A percentile compares a stretch with the other conserved stretches of the same genome.
Evolutionary conservation across 169 alveolate species (phyloP).

Genomic region (Amoebophrya sp.): DNA sequence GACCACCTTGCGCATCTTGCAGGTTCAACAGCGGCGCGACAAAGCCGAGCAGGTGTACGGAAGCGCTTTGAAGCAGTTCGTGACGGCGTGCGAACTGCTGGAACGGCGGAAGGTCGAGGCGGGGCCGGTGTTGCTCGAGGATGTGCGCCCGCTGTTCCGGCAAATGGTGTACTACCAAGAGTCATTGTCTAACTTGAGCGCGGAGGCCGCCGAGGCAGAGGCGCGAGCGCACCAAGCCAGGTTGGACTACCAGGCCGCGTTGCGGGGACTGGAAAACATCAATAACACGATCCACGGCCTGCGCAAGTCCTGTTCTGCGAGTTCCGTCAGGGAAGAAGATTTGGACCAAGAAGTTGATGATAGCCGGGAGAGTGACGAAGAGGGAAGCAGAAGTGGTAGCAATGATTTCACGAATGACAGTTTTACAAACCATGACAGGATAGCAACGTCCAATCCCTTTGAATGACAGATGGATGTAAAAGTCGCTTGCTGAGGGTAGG

Average conservation of each 20-base stretch:
- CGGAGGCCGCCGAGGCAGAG: not conserved
- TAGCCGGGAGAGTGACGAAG: no score
- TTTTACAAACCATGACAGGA: no score
- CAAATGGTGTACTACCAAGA: slow-evolving; percentile 11
- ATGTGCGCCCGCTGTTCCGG: not conserved
- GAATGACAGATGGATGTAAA: no score
- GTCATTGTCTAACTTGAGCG: not conserved
- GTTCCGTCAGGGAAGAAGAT: no score
- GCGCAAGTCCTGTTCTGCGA: no score
- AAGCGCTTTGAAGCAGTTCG: not conserved
- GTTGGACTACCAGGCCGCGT: not conserved
- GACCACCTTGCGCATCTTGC: not conserved
- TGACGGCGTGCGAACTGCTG: not conserved
- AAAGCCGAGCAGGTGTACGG: not conserved
- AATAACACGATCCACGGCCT: not conserved
- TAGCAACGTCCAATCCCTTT: no score
- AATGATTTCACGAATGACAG: no score
- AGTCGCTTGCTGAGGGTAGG: no score
- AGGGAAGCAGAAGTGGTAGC: no score
- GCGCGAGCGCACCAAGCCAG: not conserved
- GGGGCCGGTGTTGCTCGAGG: not conserved
- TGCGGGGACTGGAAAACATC: not conserved
- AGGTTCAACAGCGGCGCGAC: not conserved
- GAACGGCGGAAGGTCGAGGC: not conserved
- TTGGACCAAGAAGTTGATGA: no score